These are phyloP conservation scores for Endocarpon pusillum DNA, from an alignment of 495 filamentous ascomycete genomes.

Conservation along the genomic window DNA sequence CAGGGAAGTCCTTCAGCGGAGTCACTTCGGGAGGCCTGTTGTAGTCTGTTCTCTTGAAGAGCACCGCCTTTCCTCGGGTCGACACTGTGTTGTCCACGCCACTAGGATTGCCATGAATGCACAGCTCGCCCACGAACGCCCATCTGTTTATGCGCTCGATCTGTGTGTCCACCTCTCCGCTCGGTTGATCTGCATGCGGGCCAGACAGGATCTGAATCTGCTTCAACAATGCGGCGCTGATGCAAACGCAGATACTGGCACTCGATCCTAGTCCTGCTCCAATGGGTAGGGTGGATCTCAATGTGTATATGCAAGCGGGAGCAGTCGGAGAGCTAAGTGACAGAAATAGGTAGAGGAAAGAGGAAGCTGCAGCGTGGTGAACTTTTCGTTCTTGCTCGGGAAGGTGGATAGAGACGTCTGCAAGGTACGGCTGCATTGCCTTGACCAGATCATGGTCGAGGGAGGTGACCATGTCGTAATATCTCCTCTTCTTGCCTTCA, in stretches of 20 bases:
- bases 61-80: slow-evolving; percentile 77
- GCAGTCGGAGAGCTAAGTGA: slow-evolving; percentile 66
- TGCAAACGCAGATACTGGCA: slow-evolving; percentile 77
- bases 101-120: slow-evolving; percentile 89
- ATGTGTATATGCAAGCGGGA: slow-evolving; percentile 68
- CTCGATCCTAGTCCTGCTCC: slow-evolving; percentile 85
- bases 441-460: slow-evolving; percentile 67
- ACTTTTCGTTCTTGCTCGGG: slow-evolving; percentile 54
- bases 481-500: slow-evolving; percentile 75
- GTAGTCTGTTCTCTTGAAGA: slow-evolving; percentile 72
- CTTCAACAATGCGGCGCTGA: slow-evolving; percentile 70
- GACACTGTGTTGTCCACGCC: slow-evolving; percentile 97
- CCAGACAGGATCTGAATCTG: slow-evolving; percentile 77
- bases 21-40: slow-evolving; percentile 56
- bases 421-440: slow-evolving; percentile 60
- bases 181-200: slow-evolving; percentile 75
- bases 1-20: slow-evolving; percentile 70
- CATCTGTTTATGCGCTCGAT: slow-evolving; percentile 90
- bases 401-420: slow-evolving; percentile 43
- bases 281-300: slow-evolving; percentile 87
- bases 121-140: slow-evolving; percentile 94
- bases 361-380: slow-evolving; percentile 58
- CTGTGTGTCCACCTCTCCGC: slow-evolving; percentile 63
- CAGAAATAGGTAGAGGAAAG: slow-evolving; percentile 86
- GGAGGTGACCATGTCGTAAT: slow-evolving; percentile 72